Conservation (phyloP, 2,329 filamentous ascomycete genomes). For the Penicillium sclerotiorum region DNA sequence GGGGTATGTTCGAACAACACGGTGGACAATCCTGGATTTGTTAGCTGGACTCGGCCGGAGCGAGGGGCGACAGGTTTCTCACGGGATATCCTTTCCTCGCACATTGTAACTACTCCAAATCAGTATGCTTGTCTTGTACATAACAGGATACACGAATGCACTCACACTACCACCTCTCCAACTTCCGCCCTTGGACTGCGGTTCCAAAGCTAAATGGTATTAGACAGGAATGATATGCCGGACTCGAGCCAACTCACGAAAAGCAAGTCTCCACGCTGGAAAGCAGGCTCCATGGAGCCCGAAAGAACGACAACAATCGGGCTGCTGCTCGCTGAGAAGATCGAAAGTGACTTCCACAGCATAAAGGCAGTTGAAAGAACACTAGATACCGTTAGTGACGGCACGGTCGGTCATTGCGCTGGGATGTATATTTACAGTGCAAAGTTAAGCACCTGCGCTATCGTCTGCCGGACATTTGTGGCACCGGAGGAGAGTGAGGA, state of each 20-base stretch:
- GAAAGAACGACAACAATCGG: constrained; percentile 69
- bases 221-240: background rate
- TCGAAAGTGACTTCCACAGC: constrained; percentile 89
- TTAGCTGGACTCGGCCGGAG: background rate
- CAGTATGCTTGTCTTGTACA: background rate
- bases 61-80: background rate
- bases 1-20: constrained; percentile 72
- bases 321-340: constrained; percentile 72
- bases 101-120: constrained; percentile 59
- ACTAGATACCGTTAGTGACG: background rate
- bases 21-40: constrained; percentile 73
- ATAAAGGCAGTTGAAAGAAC: constrained; percentile 67
- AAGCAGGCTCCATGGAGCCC: constrained; percentile 64
- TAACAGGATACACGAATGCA: background rate
- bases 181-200: constrained; percentile 63
- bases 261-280: constrained; percentile 65
- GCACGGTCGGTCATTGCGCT: background rate
- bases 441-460: constrained; percentile 85
- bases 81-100: constrained; percentile 79
- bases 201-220: constrained; percentile 52
- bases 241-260: constrained; percentile 47
- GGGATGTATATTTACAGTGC: constrained; percentile 79
- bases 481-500: constrained; percentile 61
- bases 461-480: constrained; percentile 74
- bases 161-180: constrained; percentile 69